A percentile compares a stretch with the other conserved stretches of the same genome.
These are phyloP conservation scores for Suhomyces panamericanus DNA, from an alignment of 1,139 yeast genomes.

Conservation along the genomic window DNA sequence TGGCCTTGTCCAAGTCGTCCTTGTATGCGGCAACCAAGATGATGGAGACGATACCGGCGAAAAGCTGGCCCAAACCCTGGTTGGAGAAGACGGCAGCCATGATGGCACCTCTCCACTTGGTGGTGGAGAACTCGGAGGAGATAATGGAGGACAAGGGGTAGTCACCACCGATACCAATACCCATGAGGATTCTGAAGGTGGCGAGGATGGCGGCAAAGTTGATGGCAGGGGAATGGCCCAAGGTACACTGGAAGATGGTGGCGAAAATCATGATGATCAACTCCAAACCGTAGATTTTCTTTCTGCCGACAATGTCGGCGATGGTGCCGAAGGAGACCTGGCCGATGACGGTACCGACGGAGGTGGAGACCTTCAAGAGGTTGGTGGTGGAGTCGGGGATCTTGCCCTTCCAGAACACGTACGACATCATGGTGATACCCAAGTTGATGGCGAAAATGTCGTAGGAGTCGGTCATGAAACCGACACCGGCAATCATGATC, in stretches of 20 bases:
- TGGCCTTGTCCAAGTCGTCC: conserved; percentile 51
- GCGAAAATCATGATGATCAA: conserved; percentile 81
- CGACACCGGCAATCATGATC: conserved; percentile 90
- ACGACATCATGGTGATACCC: conserved; percentile 71
- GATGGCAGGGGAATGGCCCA: conserved; percentile 70
- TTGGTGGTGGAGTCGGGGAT: conserved; percentile 71
- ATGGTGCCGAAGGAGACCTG: conserved; percentile 82
- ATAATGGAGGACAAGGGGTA: conserved; percentile 95
- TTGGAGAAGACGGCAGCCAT: conserved; percentile 93
- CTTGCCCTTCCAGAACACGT: conserved; percentile 70
- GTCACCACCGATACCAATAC: conserved; percentile 99
- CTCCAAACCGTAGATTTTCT: conserved; percentile 84
- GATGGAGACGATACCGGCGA: conserved; percentile 82
- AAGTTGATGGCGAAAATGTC: conserved; percentile 88
- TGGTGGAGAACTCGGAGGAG: conserved; percentile 84
- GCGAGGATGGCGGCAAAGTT: conserved; percentile 70
- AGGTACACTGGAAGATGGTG: conserved; percentile 70
- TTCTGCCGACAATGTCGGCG: conserved; percentile 87
- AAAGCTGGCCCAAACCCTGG: conserved; percentile 89
- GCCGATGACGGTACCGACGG: conserved; percentile 93
- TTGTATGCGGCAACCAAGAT: conserved; percentile 73
- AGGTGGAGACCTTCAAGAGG: conserved; percentile 80
- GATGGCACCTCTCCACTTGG: conserved; percentile 95
- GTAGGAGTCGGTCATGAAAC: conserved; percentile 89
- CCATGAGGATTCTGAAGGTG: conserved; percentile 81